Evolutionary conservation across 2,329 filamentous ascomycete genomes (phyloP).

Genomic region (Xylariaceae sp.): DNA sequence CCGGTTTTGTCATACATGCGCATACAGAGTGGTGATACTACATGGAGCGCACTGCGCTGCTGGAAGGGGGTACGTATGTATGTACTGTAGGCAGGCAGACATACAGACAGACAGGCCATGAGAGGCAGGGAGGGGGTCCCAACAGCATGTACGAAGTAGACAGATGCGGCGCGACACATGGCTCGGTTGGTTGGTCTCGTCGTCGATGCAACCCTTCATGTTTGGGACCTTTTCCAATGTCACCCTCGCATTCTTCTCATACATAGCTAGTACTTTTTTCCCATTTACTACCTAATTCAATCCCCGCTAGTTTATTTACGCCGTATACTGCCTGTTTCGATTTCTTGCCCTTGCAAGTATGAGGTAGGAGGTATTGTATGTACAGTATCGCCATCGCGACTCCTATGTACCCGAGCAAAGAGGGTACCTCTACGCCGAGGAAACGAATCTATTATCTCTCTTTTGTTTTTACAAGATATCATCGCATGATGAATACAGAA

Average conservation of each 20-base stretch:
- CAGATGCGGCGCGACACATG: constrained; percentile 16
- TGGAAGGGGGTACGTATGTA: background rate
- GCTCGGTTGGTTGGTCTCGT: constrained; percentile 8
- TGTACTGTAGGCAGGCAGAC: background rate
- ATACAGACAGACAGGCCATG: background rate
- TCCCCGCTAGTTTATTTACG: background rate
- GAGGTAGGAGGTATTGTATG: too few species aligned
- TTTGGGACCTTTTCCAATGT: constrained; percentile 18
- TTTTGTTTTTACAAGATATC: too few species aligned
- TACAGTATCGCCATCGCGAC: too few species aligned
- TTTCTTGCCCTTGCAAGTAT: too few species aligned
- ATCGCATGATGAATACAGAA: too few species aligned
- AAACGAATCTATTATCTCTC: too few species aligned
- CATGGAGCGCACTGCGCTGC: background rate
- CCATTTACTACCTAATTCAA: background rate
- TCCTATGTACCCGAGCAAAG: too few species aligned
- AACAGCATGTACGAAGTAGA: background rate
- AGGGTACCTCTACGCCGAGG: too few species aligned
- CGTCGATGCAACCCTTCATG: constrained; percentile 11
- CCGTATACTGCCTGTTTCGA: background rate
- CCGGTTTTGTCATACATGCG: background rate
- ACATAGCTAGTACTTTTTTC: background rate
- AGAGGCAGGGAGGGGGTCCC: background rate
- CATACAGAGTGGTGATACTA: background rate
- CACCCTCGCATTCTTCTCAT: constrained; percentile 5